These are phyloP conservation scores for Aspergillus uvarum DNA, from an alignment of 2,329 filamentous ascomycete genomes.

Conservation along the genomic window DNA sequence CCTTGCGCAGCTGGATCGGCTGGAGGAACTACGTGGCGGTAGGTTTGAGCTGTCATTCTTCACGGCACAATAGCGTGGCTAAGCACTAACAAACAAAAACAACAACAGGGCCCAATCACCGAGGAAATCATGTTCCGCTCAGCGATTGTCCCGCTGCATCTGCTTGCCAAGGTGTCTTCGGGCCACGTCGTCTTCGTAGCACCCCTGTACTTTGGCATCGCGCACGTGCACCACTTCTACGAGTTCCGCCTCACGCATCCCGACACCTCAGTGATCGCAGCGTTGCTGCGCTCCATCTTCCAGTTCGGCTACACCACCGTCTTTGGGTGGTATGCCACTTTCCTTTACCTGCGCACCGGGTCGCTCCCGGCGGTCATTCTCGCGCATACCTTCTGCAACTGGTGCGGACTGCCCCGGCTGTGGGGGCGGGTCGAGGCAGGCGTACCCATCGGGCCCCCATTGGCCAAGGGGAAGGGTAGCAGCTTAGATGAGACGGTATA, in stretches of 20 bases:
- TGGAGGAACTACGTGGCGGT: conserved; percentile 88
- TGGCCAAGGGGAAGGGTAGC: conserved; percentile 44
- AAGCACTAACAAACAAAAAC: conserved; percentile 6
- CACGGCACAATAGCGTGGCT: conserved; percentile 11
- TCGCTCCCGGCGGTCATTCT: conserved; percentile 73
- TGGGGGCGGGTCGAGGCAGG: conserved; percentile 71
- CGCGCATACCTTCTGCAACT: conserved; percentile 89
- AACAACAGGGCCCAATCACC: conserved; percentile 71
- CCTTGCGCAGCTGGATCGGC: conserved; percentile 71
- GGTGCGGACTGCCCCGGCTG: conserved; percentile 80
- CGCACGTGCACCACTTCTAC: conserved; percentile 94
- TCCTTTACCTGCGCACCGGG: conserved; percentile 81
- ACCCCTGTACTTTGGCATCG: conserved; percentile 86
- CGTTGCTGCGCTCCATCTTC: conserved; percentile 70
- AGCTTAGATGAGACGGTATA: conserved; percentile 24
- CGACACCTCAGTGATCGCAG: conserved; percentile 60
- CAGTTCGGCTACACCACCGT: conserved; percentile 89
- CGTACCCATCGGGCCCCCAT: conserved; percentile 37
- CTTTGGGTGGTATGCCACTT: conserved; percentile 91
- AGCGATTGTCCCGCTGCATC: conserved; percentile 76
- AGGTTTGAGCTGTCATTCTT: conserved; percentile 38
- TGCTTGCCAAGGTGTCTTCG: conserved; percentile 64
- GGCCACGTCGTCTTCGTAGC: conserved; percentile 71
- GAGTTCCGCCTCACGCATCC: conserved; percentile 85
- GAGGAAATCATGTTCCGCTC: conserved; percentile 95